Base-by-base conservation (phyloP, 176 grass and related monocot genomes). In the Ananas comosus region DNA sequence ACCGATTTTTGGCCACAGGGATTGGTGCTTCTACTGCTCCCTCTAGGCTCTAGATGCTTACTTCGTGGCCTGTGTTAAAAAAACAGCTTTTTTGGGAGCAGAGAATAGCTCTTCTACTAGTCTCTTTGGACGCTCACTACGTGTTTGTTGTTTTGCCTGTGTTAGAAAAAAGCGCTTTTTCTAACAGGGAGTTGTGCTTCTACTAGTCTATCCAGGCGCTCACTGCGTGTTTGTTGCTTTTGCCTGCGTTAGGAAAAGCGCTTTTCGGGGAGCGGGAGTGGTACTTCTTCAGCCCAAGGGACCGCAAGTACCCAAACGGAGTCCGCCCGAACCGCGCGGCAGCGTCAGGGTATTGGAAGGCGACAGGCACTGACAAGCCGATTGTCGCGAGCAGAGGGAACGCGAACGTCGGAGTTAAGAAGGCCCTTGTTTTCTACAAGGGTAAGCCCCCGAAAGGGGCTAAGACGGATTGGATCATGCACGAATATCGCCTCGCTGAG, bases 381-480 rank as follows among this genome's bases (percentile, higher is more conserved):
- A 70, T 87, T 64, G 0, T 79, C 0, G 63, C 74, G 0, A 69
- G 71, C 64, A 48, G 54, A 12, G 69, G 61, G 13, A 75, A 28
- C 14, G 18, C 21, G 12, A 67, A 27, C 74, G 51, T 89, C 18
- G 92, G 92, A 0, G 91, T 91, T 13, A 96, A 88, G 76, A 96
- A 96, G 80, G 85, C 85, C 0, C 88, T 96, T 0, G 91, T 96
- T 3, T 96, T 96, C 80, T 96, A 91, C 67, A 9, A 10, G 8
- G 91, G 91, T 0, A 87, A 78, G 68, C 87, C 91, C 0, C 91
- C 91, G 3, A 88, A 72, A 68, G 91, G 91, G 0, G 27, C 61
- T 13, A 96, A 96, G 66, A 86, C 88, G 0, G 88, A 87, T 16
- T 96, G 92, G 92, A 91, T 96, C 73, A 96, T 96, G 92, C 92